Evolutionary conservation across 352 stramenopile species (phyloP), one percentile per base, ranked within the genome.

Genomic region (Pythium aquatile): DNA sequence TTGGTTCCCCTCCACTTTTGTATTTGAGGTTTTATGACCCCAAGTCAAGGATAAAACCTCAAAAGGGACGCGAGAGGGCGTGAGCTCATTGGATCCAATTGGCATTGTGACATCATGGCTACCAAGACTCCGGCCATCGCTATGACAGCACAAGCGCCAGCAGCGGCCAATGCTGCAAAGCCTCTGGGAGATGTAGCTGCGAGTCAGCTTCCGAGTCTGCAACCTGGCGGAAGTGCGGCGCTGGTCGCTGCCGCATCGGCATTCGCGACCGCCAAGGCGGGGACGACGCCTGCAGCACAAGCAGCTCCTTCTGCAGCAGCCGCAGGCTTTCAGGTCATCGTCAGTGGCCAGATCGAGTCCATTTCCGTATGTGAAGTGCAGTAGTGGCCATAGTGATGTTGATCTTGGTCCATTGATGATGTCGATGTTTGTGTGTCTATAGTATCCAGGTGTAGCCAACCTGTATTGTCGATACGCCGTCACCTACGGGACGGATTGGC

Each of bases 381-480:
- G 9, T 49, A n/a, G 5, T 32, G n/a, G 33, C 46, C 20, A 10
- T 72, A 10, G 2, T 32, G 16, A 7, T 30, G 10, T 57, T 24
- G 29, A 11, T n/a, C 2, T 35, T 53, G 49, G 30, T 44, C 1
- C 32, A 9, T n/a, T 46, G 35, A 44, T 59, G 17, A 26, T 57
- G 13, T 17, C 20, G 52, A 29, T 53, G 37, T 17, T 17, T 2
- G 16, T 47, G 16, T 28, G 44, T 17, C 14, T 24, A 14, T 62
- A 95, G 79, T 94, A 93, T 55, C 77, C 75, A 17, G 82, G 79
- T 2, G 68, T 94, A 29, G 80, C 81, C 51, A 96, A 97, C 63
- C 59, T 98, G 11, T 98, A 98, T 69, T 98, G 90, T 58, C 87
- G 91, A 52, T 98, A 98, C 64, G 68, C 81, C 17, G 87, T 98